phyloP scores from a whole-genome alignment of 495 filamentous ascomycete species.

The Annulohypoxylon maeteangense region DNA sequence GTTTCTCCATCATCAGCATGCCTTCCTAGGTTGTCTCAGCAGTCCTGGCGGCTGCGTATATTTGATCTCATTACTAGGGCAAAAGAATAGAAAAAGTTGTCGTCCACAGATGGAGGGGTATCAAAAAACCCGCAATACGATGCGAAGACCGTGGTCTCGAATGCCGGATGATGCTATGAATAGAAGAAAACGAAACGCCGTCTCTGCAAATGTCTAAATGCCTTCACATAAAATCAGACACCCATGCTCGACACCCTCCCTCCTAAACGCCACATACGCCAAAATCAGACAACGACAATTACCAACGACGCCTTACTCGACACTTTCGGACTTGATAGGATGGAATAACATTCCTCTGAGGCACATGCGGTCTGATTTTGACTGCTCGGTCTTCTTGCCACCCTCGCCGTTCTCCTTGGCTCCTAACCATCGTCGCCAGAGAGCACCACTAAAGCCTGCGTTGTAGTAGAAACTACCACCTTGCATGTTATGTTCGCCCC shows the following conservation, averaged over 20 bases:
- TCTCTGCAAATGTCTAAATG: conserved; percentile 35
- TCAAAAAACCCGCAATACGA: conserved; percentile 33
- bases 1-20: conserved; percentile 22
- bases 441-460: conserved; percentile 53
- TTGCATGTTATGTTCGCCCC: conserved; percentile 62
- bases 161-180: conserved; percentile 34
- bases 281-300: conserved; percentile 22
- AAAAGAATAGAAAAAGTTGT: conserved; percentile 5
- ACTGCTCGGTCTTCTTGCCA: conserved; percentile 50
- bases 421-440: conserved; percentile 62
- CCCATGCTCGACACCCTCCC: conserved; percentile 9
- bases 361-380: conserved; percentile 78
- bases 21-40: neutral
- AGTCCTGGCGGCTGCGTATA: conserved; percentile 7
- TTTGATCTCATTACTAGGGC: conserved; percentile 18
- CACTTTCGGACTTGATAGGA: conserved; percentile 70
- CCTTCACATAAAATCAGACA: conserved; percentile 26
- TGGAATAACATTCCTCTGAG: conserved; percentile 82
- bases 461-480: conserved; percentile 63
- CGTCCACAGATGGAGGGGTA: conserved; percentile 39
- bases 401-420: conserved; percentile 57
- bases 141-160: conserved; percentile 29
- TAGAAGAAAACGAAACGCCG: conserved; percentile 27
- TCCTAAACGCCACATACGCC: conserved; percentile 40
- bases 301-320: conserved; percentile 25